phyloP scores from a whole-genome alignment of 345 rosid genomes.

The Laguncularia racemosa region DNA sequence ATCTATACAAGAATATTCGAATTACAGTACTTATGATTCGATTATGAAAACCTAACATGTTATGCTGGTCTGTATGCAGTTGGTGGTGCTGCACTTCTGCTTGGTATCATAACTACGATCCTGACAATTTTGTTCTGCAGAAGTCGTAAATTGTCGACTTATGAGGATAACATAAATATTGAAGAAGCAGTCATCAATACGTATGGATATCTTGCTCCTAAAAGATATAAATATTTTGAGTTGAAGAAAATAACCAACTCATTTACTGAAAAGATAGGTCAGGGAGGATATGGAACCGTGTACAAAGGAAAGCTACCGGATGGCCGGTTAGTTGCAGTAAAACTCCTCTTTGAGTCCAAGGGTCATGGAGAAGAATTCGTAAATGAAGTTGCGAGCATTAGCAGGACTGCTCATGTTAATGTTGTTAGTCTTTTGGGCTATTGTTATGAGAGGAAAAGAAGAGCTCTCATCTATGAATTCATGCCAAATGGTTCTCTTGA shows the following conservation, averaged over 20 bases:
- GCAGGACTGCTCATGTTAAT: too few species aligned
- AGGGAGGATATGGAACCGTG: slow-evolving; percentile 24
- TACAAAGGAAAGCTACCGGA: slow-evolving; percentile 19
- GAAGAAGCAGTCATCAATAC: too few species aligned
- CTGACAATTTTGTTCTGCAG: too few species aligned
- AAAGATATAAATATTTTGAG: slow-evolving; percentile 13
- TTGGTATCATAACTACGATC: too few species aligned
- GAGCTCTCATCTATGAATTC: slow-evolving; percentile 1
- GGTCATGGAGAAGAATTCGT: slow-evolving; percentile 30
- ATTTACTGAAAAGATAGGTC: slow-evolving; percentile 17
- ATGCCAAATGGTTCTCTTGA: neutral
- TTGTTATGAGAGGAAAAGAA: neutral
- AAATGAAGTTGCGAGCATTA: slow-evolving; percentile 26
- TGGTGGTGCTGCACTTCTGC: too few species aligned
- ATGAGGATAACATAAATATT: too few species aligned
- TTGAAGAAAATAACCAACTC: slow-evolving; percentile 23
- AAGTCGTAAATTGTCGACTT: too few species aligned
- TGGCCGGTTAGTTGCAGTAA: slow-evolving; percentile 26
- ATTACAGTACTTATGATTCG: too few species aligned
- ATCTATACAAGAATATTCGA: too few species aligned
- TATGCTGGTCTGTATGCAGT: too few species aligned
- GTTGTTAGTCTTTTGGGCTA: too few species aligned
- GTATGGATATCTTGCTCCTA: neutral
- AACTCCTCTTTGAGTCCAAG: slow-evolving; percentile 20
- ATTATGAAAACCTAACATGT: too few species aligned